A percentile compares a stretch with the other conserved stretches of the same genome.
Conservation (phyloP, 2,329 filamentous ascomycete species). For the Sarocladium strictum region DNA sequence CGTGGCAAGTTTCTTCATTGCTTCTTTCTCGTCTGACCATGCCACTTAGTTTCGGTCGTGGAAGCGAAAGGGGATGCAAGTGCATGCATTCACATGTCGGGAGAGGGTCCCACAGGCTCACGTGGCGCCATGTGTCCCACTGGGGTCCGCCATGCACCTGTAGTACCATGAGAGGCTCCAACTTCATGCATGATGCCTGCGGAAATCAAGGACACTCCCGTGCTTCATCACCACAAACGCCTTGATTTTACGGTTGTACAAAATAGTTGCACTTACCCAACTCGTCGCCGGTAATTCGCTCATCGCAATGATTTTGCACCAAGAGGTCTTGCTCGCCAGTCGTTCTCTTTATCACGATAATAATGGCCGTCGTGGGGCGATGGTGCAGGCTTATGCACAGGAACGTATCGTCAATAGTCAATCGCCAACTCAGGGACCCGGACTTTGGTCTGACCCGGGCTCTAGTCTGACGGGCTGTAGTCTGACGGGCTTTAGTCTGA, state of each 20-base stretch:
- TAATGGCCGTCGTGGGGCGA: too few relatives aligned
- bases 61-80: neutral
- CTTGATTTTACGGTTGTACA: too few relatives aligned
- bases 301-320: neutral
- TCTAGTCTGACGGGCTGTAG: too few relatives aligned
- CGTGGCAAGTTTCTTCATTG: neutral
- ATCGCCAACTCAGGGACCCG: too few relatives aligned
- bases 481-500: too few relatives aligned
- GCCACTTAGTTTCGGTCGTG: too few relatives aligned
- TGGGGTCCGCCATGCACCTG: constrained; percentile 1
- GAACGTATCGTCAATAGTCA: too few relatives aligned
- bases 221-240: neutral
- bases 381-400: too few relatives aligned
- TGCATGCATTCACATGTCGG: neutral
- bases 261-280: neutral
- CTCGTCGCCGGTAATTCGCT: constrained; percentile 2
- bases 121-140: constrained; percentile 8
- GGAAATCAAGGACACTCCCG: neutral
- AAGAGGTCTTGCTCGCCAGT: neutral
- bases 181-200: neutral
- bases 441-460: too few relatives aligned
- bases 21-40: too few relatives aligned
- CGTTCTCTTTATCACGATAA: too few relatives aligned
- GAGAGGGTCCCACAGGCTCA: constrained; percentile 4
- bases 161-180: neutral